These are phyloP conservation scores for Ophiostoma himal-ulmi DNA, from an alignment of 2,329 filamentous ascomycete genomes.

Conservation along the genomic window DNA sequence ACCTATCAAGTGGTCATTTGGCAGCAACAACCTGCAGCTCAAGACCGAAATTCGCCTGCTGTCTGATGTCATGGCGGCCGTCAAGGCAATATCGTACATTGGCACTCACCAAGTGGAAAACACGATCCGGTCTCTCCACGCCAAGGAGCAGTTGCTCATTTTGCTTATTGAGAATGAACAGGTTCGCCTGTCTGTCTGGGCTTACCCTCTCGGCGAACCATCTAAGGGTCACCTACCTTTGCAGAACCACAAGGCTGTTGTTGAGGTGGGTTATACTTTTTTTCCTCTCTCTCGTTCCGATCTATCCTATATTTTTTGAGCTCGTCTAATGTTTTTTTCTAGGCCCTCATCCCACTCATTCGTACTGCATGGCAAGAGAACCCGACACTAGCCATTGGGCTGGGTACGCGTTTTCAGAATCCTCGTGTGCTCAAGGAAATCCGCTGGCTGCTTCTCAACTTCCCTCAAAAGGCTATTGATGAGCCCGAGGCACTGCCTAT, in stretches of 20 bases:
- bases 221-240: constrained; percentile 34
- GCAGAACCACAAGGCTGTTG: constrained; percentile 37
- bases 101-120: constrained; percentile 46
- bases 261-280: constrained; percentile 24
- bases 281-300: not conserved
- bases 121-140: constrained; percentile 59
- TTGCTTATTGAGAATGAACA: constrained; percentile 80
- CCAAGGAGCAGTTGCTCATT: constrained; percentile 78
- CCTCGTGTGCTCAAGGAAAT: constrained; percentile 68
- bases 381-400: constrained; percentile 79
- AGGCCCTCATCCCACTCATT: constrained; percentile 55
- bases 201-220: constrained; percentile 69
- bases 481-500: constrained; percentile 80
- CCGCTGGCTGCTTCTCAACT: constrained; percentile 71
- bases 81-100: constrained; percentile 60
- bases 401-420: constrained; percentile 73
- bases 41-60: constrained; percentile 87
- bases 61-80: constrained; percentile 61
- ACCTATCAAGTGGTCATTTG: constrained; percentile 86
- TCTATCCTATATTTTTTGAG: not conserved
- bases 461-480: constrained; percentile 72
- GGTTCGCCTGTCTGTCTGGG: constrained; percentile 78
- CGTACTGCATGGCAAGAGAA: constrained; percentile 82
- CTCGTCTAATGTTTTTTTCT: not conserved
- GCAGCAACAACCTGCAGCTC: constrained; percentile 85